These are phyloP conservation scores for Exophiala spinifera DNA, from an alignment of 2,329 filamentous ascomycete genomes.

Conservation along the genomic window DNA sequence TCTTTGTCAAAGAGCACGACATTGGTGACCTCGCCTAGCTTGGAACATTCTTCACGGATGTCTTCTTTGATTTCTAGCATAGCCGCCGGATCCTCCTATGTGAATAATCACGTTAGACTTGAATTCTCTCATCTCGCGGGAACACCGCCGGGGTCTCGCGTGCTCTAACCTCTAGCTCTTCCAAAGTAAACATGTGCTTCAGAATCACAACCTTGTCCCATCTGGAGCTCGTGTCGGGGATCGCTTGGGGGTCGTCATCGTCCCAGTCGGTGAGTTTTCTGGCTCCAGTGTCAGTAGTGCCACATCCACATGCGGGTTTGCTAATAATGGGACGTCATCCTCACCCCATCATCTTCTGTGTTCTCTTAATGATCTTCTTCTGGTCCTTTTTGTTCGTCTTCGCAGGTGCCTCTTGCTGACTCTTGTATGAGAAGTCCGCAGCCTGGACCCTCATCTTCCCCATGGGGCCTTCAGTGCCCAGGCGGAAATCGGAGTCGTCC, in stretches of 20 bases:
- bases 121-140: not conserved
- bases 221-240: constrained; percentile 55
- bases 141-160: not conserved
- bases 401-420: constrained; percentile 63
- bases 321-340: constrained; percentile 38
- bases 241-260: constrained; percentile 70
- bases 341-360: constrained; percentile 71
- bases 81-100: constrained; percentile 69
- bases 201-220: constrained; percentile 83
- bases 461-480: constrained; percentile 50
- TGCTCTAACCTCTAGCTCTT: constrained; percentile 66
- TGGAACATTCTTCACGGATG: constrained; percentile 82
- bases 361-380: constrained; percentile 86
- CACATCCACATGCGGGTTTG: not conserved
- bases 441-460: constrained; percentile 76
- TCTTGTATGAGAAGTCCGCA: constrained; percentile 90
- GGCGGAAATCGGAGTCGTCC: constrained; percentile 65
- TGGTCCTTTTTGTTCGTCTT: constrained; percentile 63
- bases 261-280: constrained; percentile 94
- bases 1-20: constrained; percentile 89
- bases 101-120: too few species aligned
- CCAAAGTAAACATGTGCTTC: constrained; percentile 87
- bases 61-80: constrained; percentile 93
- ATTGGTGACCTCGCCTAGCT: constrained; percentile 83
- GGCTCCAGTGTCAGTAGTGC: constrained; percentile 18